phyloP scores from a whole-genome alignment of 805 yeast genomes.

The Ogataea allantospora region DNA sequence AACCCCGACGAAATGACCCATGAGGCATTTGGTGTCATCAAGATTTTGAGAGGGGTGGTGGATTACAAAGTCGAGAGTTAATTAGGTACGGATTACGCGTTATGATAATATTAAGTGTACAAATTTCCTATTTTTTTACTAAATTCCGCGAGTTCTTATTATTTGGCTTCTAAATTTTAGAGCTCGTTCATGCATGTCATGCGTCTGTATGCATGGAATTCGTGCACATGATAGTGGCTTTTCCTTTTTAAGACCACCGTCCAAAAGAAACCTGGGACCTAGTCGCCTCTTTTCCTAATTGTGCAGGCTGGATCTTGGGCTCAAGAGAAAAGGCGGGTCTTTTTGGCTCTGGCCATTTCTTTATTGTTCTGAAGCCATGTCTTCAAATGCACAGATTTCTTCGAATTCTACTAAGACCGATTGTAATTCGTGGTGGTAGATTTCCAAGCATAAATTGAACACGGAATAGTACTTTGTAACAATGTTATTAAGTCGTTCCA shows the following conservation, averaged over 20 bases:
- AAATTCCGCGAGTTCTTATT: background rate
- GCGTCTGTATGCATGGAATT: too few species aligned
- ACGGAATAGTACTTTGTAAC: constrained; percentile 16
- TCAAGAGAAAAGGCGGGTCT: too few species aligned
- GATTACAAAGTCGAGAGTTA: constrained; percentile 39
- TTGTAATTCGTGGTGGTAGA: constrained; percentile 12
- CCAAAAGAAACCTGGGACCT: too few species aligned
- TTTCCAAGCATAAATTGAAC: constrained; percentile 18
- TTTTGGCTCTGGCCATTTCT: background rate
- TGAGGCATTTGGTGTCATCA: constrained; percentile 55
- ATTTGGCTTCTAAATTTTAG: too few species aligned
- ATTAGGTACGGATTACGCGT: background rate
- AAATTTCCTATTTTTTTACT: background rate
- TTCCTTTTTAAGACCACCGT: too few species aligned
- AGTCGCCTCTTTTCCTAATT: too few species aligned
- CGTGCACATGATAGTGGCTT: too few species aligned
- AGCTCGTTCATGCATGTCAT: too few species aligned
- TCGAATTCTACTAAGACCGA: constrained; percentile 13
- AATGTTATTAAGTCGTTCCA: constrained; percentile 9
- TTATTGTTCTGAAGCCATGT: background rate
- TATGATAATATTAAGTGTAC: background rate
- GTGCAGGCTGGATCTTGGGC: too few species aligned
- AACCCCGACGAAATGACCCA: constrained; percentile 55
- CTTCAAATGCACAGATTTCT: constrained; percentile 14
- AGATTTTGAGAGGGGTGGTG: constrained; percentile 61